Conservation (phyloP, 2,329 filamentous ascomycete genomes). For the Aureobasidium namibiae region DNA sequence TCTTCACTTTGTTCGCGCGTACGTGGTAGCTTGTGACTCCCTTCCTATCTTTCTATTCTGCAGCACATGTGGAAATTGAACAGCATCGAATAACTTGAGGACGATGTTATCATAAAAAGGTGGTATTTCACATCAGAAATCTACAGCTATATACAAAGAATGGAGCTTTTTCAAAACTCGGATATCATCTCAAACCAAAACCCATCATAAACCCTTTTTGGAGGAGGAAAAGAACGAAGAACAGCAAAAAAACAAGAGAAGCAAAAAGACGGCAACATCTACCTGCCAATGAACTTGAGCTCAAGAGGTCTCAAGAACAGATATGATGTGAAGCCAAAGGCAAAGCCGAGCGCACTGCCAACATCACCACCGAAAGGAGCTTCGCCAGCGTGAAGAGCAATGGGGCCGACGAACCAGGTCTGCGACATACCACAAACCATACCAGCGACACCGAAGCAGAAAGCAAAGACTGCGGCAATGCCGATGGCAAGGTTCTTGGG, state of each 20-base stretch:
- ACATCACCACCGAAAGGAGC: constrained; percentile 49
- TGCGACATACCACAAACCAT: constrained; percentile 65
- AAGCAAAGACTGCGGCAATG: constrained; percentile 55
- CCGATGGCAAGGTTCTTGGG: constrained; percentile 52
- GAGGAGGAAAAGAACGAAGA: neutral
- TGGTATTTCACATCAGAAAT: too few relatives aligned
- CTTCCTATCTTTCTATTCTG: neutral
- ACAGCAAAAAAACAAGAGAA: neutral
- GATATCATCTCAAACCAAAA: too few relatives aligned
- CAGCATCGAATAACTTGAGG: too few relatives aligned
- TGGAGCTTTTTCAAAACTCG: too few relatives aligned
- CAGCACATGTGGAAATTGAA: neutral
- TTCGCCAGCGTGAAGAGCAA: constrained; percentile 51
- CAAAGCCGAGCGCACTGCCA: constrained; percentile 54
- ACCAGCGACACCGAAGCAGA: constrained; percentile 55
- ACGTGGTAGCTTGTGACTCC: too few relatives aligned
- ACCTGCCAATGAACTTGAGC: constrained; percentile 29
- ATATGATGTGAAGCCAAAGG: constrained; percentile 49
- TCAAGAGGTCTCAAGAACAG: constrained; percentile 43
- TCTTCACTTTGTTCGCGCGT: too few relatives aligned
- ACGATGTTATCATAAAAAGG: too few relatives aligned
- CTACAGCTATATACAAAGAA: too few relatives aligned
- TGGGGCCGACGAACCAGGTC: constrained; percentile 57
- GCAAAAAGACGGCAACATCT: neutral
- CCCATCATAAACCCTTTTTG: too few relatives aligned